phyloP scores from a whole-genome alignment of 1,284 basidiomycete genomes.

The Austroboletus niveus region DNA sequence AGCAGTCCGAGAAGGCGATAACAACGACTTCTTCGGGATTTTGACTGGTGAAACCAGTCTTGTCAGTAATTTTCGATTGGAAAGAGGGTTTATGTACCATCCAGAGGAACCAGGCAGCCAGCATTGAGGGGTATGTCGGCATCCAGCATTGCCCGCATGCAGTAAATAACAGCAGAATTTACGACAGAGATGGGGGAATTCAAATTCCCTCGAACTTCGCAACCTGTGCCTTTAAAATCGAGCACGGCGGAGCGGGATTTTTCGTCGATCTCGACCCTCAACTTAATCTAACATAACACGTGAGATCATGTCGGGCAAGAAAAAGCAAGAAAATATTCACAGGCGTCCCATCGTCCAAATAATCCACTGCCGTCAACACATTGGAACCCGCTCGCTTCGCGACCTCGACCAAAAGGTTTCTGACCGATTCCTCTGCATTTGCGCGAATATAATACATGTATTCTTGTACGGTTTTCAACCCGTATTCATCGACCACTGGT shows the following conservation, averaged over 20 bases:
- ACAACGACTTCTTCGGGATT: slow-evolving; percentile 78
- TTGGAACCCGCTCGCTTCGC: slow-evolving; percentile 65
- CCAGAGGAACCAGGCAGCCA: slow-evolving; percentile 82
- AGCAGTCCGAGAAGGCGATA: slow-evolving; percentile 82
- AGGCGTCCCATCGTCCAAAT: slow-evolving; percentile 87
- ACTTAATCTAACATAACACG: slow-evolving; percentile 56
- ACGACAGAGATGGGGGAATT: slow-evolving; percentile 89
- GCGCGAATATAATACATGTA: slow-evolving; percentile 91
- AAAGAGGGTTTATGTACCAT: slow-evolving; percentile 46
- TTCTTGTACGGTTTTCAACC: slow-evolving; percentile 82
- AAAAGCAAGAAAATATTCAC: slow-evolving; percentile 36
- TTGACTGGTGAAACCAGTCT: slow-evolving; percentile 47
- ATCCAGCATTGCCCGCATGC: slow-evolving; percentile 90
- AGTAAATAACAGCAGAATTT: slow-evolving; percentile 93
- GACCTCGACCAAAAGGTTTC: slow-evolving; percentile 81
- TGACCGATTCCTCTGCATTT: slow-evolving; percentile 89
- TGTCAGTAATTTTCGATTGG: slow-evolving; percentile 4
- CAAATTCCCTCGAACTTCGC: slow-evolving; percentile 86
- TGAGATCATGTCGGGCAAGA: background rate
- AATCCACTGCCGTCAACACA: slow-evolving; percentile 69
- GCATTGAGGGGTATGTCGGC: slow-evolving; percentile 93
- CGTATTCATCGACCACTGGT: slow-evolving; percentile 83
- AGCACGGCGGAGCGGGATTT: slow-evolving; percentile 79
- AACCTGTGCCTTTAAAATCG: slow-evolving; percentile 90
- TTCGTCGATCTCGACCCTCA: slow-evolving; percentile 80